These are phyloP conservation scores for Malus fusca DNA, from an alignment of 306 rosid genomes.

Conservation along the genomic window DNA sequence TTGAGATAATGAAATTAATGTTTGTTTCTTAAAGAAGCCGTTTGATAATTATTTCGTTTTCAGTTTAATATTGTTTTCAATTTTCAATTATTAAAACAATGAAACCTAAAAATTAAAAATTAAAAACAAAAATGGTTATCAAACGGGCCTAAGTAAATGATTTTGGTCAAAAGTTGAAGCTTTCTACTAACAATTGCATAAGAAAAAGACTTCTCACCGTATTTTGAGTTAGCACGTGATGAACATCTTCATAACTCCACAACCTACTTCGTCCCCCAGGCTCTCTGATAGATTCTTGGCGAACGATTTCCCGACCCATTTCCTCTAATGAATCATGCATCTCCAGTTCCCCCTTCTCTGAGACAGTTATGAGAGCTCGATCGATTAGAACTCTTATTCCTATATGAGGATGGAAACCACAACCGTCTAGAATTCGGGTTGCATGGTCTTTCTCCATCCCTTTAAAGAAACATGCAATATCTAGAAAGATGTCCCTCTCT, in stretches of 20 bases:
- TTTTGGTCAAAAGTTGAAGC: no score
- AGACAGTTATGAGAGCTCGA: constrained; percentile 14
- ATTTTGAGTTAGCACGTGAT: constrained; percentile 1
- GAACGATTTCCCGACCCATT: neutral
- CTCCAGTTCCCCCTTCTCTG: neutral
- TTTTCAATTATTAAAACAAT: no score
- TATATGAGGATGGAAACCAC: constrained; percentile 16
- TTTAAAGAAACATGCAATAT: constrained; percentile 35
- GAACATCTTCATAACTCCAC: neutral
- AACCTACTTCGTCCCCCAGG: neutral
- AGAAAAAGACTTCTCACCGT: neutral
- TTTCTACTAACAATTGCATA: no score
- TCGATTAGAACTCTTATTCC: constrained; percentile 27
- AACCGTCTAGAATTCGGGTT: neutral
- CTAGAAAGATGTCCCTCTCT: constrained; percentile 22
- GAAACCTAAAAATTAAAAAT: no score
- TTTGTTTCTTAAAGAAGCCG: no score
- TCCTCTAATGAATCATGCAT: neutral
- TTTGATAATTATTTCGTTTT: no score
- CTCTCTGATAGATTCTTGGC: neutral
- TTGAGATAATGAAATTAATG: no score
- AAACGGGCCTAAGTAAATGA: no score
- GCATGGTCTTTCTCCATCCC: constrained; percentile 19
- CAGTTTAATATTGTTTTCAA: no score
- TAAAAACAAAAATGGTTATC: no score